Evolutionary conservation across 2,329 filamentous ascomycete genomes (phyloP).

Genomic region (Colletotrichum magnum): DNA sequence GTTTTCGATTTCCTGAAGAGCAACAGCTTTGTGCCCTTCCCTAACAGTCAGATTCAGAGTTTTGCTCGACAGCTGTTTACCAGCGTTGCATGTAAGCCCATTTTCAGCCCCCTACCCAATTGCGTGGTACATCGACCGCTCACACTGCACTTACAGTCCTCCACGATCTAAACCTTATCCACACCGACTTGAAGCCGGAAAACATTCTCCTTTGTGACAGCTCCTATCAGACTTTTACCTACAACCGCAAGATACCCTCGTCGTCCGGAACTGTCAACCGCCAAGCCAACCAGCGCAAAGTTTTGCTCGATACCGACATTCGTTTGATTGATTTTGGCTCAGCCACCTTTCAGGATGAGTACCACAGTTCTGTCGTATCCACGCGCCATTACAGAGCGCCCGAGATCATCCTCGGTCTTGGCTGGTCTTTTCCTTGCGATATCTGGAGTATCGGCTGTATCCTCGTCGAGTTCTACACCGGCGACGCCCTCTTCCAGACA

Average conservation of each 20-base stretch:
- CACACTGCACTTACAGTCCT: constrained; percentile 72
- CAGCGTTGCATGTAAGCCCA: constrained; percentile 92
- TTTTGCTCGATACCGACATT: constrained; percentile 78
- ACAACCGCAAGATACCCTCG: constrained; percentile 78
- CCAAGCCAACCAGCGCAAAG: constrained; percentile 74
- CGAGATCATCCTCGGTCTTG: constrained; percentile 78
- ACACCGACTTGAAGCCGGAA: constrained; percentile 84
- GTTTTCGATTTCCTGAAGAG: constrained; percentile 98
- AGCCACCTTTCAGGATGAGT: constrained; percentile 80
- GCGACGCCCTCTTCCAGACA: constrained; percentile 79
- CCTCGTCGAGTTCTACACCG: constrained; percentile 79
- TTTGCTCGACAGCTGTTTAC: constrained; percentile 97
- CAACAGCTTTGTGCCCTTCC: constrained; percentile 96
- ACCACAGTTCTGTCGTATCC: constrained; percentile 79
- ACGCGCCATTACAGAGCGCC: constrained; percentile 79
- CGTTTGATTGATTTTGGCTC: constrained; percentile 80
- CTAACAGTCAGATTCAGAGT: constrained; percentile 97
- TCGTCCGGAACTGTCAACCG: constrained; percentile 73
- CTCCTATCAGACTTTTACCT: constrained; percentile 78
- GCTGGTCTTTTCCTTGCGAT: constrained; percentile 80
- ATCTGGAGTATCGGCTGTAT: constrained; percentile 84
- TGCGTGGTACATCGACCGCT: constrained; percentile 22
- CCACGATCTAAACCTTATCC: constrained; percentile 96
- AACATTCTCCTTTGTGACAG: constrained; percentile 78
- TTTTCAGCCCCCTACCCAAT: not conserved